These are phyloP conservation scores for Hyphopichia pseudoburtonii DNA, from an alignment of 1,139 yeast species.

Conservation along the genomic window DNA sequence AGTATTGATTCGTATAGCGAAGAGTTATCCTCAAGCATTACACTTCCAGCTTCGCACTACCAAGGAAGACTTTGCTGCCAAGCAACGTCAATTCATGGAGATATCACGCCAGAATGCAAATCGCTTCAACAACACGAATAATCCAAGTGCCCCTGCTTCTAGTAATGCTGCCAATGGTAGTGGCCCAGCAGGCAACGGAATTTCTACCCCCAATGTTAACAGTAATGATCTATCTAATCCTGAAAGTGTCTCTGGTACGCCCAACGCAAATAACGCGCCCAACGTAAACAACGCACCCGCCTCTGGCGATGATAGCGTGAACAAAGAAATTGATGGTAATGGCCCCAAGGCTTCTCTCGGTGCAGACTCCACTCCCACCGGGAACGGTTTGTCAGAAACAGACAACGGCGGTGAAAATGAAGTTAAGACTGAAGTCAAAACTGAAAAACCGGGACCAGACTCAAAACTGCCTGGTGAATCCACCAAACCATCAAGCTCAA, in stretches of 20 bases:
- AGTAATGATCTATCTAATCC: neutral
- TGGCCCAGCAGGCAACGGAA: too few species aligned
- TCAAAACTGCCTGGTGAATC: neutral
- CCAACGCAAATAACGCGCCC: too few species aligned
- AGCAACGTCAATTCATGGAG: slow-evolving; percentile 77
- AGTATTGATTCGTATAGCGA: slow-evolving; percentile 87
- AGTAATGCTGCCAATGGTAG: slow-evolving; percentile 9
- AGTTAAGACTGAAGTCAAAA: neutral
- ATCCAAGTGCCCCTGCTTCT: slow-evolving; percentile 1
- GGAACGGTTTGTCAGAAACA: neutral
- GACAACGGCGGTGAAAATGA: neutral
- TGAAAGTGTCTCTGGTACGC: too few species aligned
- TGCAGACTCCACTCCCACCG: neutral
- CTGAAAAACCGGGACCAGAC: neutral
- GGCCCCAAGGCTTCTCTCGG: too few species aligned
- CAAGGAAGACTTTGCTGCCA: slow-evolving; percentile 86
- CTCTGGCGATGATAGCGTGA: too few species aligned
- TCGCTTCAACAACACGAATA: slow-evolving; percentile 4
- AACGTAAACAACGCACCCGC: too few species aligned
- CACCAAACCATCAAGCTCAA: neutral
- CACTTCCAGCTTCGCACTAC: slow-evolving; percentile 96
- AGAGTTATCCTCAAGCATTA: slow-evolving; percentile 94
- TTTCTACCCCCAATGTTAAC: too few species aligned
- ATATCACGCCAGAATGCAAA: slow-evolving; percentile 42
- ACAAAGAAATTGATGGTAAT: too few species aligned